phyloP scores from a whole-genome alignment of 495 filamentous ascomycete species.

The Penicillium odoratum region DNA sequence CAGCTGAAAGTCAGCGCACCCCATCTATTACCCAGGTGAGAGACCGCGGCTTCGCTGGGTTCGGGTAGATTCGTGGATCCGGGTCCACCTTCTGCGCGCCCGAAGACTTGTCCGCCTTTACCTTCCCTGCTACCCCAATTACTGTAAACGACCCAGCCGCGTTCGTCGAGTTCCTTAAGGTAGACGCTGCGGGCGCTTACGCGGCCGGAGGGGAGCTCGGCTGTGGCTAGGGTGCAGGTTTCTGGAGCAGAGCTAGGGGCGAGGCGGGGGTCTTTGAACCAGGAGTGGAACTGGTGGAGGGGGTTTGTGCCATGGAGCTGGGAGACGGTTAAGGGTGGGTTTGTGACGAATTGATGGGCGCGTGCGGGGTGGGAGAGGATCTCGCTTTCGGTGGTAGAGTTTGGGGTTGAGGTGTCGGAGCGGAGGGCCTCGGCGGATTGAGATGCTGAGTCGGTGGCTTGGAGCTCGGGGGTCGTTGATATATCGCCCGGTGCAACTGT shows the following conservation, averaged over 20 bases:
- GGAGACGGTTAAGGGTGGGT: slow-evolving; percentile 45
- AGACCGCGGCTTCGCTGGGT: slow-evolving; percentile 20
- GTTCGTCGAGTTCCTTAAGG: slow-evolving; percentile 70
- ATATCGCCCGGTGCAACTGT: slow-evolving; percentile 50
- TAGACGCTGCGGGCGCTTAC: slow-evolving; percentile 87
- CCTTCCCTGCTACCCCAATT: slow-evolving; percentile 74
- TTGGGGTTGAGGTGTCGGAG: slow-evolving; percentile 39
- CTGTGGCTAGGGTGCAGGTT: slow-evolving; percentile 82
- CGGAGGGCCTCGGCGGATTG: slow-evolving; percentile 44
- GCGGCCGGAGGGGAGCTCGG: slow-evolving; percentile 78
- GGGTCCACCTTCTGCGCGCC: slow-evolving; percentile 13
- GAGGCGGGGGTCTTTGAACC: slow-evolving; percentile 73
- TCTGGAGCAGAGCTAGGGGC: slow-evolving; percentile 60
- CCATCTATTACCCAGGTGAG: slow-evolving; percentile 41
- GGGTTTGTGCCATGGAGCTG: slow-evolving; percentile 52
- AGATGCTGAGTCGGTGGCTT: slow-evolving; percentile 43
- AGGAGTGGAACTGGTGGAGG: slow-evolving; percentile 78
- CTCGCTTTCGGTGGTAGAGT: slow-evolving; percentile 35
- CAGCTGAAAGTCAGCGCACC: slow-evolving; percentile 46
- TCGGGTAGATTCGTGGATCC: slow-evolving; percentile 38
- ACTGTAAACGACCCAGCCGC: slow-evolving; percentile 87
- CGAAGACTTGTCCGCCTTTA: slow-evolving; percentile 46
- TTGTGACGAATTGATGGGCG: slow-evolving; percentile 49
- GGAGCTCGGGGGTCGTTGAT: slow-evolving; percentile 19
- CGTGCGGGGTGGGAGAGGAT: slow-evolving; percentile 43